Conservation (phyloP, 73 alveolate genomes). For the Stentor coeruleus region DNA sequence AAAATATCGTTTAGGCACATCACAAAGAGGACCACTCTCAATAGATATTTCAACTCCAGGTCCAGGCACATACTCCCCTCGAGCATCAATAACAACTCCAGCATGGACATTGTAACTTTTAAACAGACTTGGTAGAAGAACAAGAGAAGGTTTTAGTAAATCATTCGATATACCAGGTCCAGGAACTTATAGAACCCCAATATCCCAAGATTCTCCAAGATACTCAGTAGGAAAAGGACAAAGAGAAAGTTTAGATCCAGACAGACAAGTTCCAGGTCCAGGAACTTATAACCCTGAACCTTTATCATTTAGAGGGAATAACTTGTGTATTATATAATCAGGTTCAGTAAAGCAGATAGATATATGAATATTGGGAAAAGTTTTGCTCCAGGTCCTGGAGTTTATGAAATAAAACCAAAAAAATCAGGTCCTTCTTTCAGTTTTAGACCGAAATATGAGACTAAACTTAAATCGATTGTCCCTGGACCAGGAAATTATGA, state of each 20-base stretch:
- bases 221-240: neutral
- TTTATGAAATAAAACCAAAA: neutral
- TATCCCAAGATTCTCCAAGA: neutral
- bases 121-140: neutral
- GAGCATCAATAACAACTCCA: neutral
- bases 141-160: neutral
- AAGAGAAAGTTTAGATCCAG: neutral
- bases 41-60: conserved; percentile 9
- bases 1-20: neutral
- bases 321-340: neutral
- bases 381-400: neutral
- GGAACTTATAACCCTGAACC: neutral
- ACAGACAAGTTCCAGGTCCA: neutral
- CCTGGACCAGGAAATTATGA: neutral
- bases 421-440: neutral
- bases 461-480: neutral
- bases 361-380: neutral
- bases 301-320: neutral
- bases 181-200: neutral
- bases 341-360: neutral
- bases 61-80: conserved; percentile 1
- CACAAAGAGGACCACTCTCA: neutral
- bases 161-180: conserved; percentile 18
- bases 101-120: neutral
- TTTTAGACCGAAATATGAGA: neutral